phyloP scores from a whole-genome alignment of 2,329 filamentous ascomycete genomes.

The Colletotrichum tropicicola region DNA sequence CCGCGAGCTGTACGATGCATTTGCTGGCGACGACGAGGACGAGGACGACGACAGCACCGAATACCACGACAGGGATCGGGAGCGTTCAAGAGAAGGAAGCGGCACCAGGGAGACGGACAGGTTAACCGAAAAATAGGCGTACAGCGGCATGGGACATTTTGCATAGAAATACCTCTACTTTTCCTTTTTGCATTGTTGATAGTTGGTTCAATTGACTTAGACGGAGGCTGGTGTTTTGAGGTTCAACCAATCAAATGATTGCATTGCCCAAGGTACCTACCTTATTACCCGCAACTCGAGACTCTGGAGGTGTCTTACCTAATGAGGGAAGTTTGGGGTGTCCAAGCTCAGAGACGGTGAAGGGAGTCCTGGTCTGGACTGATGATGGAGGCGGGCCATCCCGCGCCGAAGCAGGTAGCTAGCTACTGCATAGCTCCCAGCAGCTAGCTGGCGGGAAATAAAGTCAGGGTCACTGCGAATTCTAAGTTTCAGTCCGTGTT shows the following conservation, averaged over 20 bases:
- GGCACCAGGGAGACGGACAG: conserved; percentile 27
- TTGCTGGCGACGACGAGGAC: conserved; percentile 85
- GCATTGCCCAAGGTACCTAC: not conserved
- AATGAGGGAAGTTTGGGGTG: no score
- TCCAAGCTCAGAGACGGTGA: not conserved
- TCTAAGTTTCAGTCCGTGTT: no score
- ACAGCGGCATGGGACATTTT: conserved; percentile 9
- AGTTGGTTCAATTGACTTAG: conserved; percentile 27
- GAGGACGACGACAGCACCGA: conserved; percentile 66
- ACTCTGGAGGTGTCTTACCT: no score
- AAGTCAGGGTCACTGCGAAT: not conserved
- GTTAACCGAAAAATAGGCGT: conserved; percentile 31
- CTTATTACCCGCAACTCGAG: no score
- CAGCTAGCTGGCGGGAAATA: not conserved
- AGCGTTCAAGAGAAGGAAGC: conserved; percentile 31
- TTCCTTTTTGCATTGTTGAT: conserved; percentile 35
- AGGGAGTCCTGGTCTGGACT: conserved; percentile 5
- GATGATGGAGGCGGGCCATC: conserved; percentile 12
- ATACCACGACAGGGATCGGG: conserved; percentile 38
- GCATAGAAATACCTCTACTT: conserved; percentile 23
- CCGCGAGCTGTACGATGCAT: conserved; percentile 96
- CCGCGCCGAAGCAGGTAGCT: conserved; percentile 2
- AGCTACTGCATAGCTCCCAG: conserved; percentile 2
- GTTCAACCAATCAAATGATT: conserved; percentile 17
- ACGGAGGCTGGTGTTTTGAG: conserved; percentile 9